These are phyloP conservation scores for Paramecium sexaurelia DNA, from an alignment of 73 alveolate genomes.

Conservation along the genomic window DNA sequence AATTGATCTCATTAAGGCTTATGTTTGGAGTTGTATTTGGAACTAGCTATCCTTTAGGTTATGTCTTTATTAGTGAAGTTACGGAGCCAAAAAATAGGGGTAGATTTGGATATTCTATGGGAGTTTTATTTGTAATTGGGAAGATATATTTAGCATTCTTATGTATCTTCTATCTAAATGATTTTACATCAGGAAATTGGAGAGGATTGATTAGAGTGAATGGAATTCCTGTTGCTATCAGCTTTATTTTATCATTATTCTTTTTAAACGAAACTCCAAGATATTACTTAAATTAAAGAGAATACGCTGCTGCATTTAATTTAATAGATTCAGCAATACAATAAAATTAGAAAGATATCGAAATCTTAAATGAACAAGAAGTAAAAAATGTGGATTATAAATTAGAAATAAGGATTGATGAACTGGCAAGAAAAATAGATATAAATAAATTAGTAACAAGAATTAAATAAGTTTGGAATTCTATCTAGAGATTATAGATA, in stretches of 20 bases:
- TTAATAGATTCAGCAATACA: neutral
- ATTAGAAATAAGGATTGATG: neutral
- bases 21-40: conserved; percentile 30
- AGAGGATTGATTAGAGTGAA: conserved; percentile 5
- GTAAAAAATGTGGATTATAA: neutral
- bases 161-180: neutral
- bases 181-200: conserved; percentile 16
- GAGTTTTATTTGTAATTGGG: neutral
- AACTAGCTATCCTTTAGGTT: neutral
- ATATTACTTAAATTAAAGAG: neutral
- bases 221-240: neutral
- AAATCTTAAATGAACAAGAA: neutral
- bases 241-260: neutral
- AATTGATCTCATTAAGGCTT: neutral
- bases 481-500: neutral
- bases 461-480: neutral
- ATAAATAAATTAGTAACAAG: neutral
- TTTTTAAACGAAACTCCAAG: neutral
- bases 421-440: neutral
- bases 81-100: neutral
- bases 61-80: neutral
- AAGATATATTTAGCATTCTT: neutral
- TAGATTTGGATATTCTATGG: neutral
- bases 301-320: neutral
- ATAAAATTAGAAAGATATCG: neutral